These are phyloP conservation scores for Acephala macrosclerotiorum DNA, from an alignment of 2,329 filamentous ascomycete species.

Conservation along the genomic window DNA sequence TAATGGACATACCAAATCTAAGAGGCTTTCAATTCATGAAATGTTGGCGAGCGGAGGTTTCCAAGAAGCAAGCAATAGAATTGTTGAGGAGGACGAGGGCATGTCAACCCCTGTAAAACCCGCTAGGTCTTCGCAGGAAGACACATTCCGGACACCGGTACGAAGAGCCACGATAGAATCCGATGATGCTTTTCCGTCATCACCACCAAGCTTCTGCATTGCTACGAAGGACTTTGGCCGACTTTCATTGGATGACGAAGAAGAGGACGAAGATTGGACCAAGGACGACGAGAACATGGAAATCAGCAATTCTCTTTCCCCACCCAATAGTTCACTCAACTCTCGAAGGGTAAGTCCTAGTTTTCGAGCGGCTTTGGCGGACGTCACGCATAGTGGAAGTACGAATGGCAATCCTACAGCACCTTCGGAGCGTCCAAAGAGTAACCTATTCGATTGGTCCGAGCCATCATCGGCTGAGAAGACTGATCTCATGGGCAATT, in stretches of 20 bases:
- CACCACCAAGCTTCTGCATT: slow-evolving; percentile 43
- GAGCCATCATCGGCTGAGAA: slow-evolving; percentile 71
- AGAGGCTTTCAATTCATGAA: slow-evolving; percentile 43
- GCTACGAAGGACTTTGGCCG: slow-evolving; percentile 53
- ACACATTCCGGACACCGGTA: slow-evolving; percentile 31
- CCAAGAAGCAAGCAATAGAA: slow-evolving; percentile 62
- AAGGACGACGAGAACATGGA: slow-evolving; percentile 59
- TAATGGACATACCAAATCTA: slow-evolving; percentile 49
- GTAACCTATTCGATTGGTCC: slow-evolving; percentile 81
- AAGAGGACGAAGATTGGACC: slow-evolving; percentile 70
- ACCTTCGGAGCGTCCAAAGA: slow-evolving; percentile 60
- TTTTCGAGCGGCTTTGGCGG: slow-evolving; percentile 60
- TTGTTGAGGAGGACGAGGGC: slow-evolving; percentile 69
- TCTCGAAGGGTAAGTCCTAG: slow-evolving; percentile 60
- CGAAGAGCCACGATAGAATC: slow-evolving; percentile 28
- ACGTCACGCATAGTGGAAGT: slow-evolving; percentile 56
- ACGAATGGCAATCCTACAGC: slow-evolving; percentile 44
- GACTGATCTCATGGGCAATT: slow-evolving; percentile 62
- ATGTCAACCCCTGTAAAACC: slow-evolving; percentile 55
- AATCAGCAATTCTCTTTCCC: slow-evolving; percentile 63
- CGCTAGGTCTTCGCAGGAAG: slow-evolving; percentile 31
- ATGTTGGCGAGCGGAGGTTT: slow-evolving; percentile 50
- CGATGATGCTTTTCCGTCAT: slow-evolving; percentile 36
- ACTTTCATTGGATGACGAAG: slow-evolving; percentile 67
- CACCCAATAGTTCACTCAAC: slow-evolving; percentile 62